Conservation (phyloP, 2,329 filamentous ascomycete genomes). For the Ophiostoma ulmi region DNA sequence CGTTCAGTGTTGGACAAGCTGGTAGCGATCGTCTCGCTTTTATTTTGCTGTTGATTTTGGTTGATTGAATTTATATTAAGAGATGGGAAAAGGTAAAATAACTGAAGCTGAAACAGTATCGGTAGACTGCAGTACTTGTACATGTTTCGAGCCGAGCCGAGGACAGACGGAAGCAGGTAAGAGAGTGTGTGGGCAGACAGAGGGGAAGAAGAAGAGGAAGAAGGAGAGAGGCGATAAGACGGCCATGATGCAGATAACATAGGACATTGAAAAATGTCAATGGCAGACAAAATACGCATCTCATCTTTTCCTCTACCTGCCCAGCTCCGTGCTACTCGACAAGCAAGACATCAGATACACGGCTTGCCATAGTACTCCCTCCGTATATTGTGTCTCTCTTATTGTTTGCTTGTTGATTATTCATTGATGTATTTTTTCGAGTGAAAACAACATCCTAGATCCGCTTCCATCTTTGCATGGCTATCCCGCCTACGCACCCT, state of each 20-base stretch:
- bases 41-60: not conserved
- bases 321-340: slow-evolving; percentile 6
- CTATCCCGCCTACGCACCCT: not conserved
- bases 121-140: not conserved
- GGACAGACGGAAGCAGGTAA: not conserved
- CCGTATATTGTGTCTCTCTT: not conserved
- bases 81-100: not conserved
- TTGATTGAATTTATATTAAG: too few species aligned
- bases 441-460: not conserved
- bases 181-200: not conserved
- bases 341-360: slow-evolving; percentile 21
- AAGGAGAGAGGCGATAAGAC: not conserved
- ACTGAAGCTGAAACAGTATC: not conserved
- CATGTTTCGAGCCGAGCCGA: not conserved
- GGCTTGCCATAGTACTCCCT: slow-evolving; percentile 11
- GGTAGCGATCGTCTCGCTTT: not conserved
- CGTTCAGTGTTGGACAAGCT: not conserved
- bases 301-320: not conserved
- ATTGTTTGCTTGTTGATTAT: not conserved
- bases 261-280: not conserved
- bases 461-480: not conserved
- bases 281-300: not conserved
- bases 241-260: not conserved
- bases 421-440: not conserved
- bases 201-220: not conserved